Evolutionary conservation across 768 basidiomycete genomes (phyloP).

Genomic region (Pulveroboletus sp.): DNA sequence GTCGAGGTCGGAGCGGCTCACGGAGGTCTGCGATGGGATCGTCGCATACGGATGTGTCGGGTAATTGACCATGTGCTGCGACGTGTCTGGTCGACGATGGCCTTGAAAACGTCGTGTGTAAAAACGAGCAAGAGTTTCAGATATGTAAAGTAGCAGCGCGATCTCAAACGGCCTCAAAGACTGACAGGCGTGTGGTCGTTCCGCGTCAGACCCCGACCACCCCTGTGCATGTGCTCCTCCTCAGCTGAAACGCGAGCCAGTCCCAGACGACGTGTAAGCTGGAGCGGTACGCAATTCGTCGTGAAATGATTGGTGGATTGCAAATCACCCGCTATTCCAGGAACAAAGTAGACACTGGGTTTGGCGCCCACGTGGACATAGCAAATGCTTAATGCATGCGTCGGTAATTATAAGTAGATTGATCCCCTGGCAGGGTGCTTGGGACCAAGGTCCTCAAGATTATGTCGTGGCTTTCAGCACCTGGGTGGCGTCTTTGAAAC

Average conservation of each 20-base stretch:
- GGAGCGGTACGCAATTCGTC: too few species aligned
- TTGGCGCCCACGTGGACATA: too few species aligned
- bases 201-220: constrained; percentile 25
- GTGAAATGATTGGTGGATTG: too few species aligned
- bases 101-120: constrained; percentile 19
- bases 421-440: too few species aligned
- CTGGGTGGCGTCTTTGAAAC: constrained; percentile 56
- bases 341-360: too few species aligned
- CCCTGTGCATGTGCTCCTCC: too few species aligned
- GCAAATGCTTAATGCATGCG: too few species aligned
- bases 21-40: constrained; percentile 15
- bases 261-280: not conserved
- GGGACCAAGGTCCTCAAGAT: too few species aligned
- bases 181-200: constrained; percentile 19
- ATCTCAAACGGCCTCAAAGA: constrained; percentile 11
- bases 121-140: constrained; percentile 25
- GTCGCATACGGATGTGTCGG: constrained; percentile 26
- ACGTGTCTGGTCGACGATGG: constrained; percentile 4
- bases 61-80: constrained; percentile 27
- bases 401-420: too few species aligned
- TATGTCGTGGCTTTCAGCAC: constrained; percentile 50
- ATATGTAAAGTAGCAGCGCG: constrained; percentile 3
- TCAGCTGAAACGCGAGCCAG: constrained; percentile 1
- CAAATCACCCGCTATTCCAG: too few species aligned
- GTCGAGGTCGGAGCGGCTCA: constrained; percentile 20